A percentile compares a stretch with the other conserved stretches of the same genome.
Evolutionary conservation across 345 rosid genomes (phyloP).

Genomic region (Balakata baccata): DNA sequence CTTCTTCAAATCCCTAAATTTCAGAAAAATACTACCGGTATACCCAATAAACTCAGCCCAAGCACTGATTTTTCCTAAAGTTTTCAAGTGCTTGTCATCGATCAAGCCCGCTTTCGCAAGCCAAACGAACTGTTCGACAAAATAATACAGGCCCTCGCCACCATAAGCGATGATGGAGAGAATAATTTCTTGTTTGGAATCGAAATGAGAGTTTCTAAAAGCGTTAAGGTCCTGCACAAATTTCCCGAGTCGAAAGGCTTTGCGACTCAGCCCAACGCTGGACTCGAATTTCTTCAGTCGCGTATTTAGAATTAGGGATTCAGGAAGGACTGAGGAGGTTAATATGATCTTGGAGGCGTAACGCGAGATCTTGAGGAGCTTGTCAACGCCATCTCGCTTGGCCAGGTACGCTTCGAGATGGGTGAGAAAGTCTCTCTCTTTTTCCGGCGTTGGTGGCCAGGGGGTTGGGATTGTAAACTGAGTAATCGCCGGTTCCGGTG

Average conservation of each 20-base stretch:
- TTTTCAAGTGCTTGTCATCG: slow-evolving; percentile 46
- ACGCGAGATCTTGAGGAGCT: slow-evolving; percentile 82
- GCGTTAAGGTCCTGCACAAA: slow-evolving; percentile 84
- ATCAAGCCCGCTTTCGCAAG: slow-evolving; percentile 77
- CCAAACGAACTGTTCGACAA: slow-evolving; percentile 86
- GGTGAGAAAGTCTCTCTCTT: slow-evolving; percentile 14
- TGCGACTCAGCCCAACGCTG: slow-evolving; percentile 90
- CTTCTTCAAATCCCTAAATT: slow-evolving; percentile 66
- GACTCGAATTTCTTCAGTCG: slow-evolving; percentile 83
- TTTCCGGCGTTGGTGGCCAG: slow-evolving; percentile 14
- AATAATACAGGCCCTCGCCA: slow-evolving; percentile 80
- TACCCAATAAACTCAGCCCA: slow-evolving; percentile 81
- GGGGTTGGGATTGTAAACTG: slow-evolving; percentile 3
- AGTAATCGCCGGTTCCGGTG: neutral
- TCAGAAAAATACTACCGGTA: slow-evolving; percentile 61
- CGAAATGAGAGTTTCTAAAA: slow-evolving; percentile 46
- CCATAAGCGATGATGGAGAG: slow-evolving; percentile 62
- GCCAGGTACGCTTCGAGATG: slow-evolving; percentile 60
- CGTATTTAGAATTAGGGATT: slow-evolving; percentile 32
- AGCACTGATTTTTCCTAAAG: slow-evolving; percentile 62
- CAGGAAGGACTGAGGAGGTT: slow-evolving; percentile 56
- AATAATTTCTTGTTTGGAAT: slow-evolving; percentile 40
- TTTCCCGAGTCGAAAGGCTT: slow-evolving; percentile 92
- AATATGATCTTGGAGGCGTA: slow-evolving; percentile 82
- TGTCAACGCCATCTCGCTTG: slow-evolving; percentile 81